phyloP scores from a whole-genome alignment of 805 yeast genomes.

The Zygoascus ofunaensis region DNA sequence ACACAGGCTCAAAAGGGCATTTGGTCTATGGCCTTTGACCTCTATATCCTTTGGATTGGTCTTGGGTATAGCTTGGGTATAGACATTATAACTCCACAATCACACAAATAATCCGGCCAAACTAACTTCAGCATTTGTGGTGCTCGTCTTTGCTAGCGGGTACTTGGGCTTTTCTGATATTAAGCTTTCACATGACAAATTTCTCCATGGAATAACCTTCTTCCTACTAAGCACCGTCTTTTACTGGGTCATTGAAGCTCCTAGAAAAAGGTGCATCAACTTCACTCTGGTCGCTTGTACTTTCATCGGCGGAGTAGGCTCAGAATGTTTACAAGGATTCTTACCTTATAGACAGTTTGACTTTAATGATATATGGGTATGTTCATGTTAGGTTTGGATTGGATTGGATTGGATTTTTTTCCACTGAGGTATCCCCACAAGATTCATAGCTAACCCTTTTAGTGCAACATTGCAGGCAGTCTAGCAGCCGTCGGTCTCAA shows the following conservation, averaged over 20 bases:
- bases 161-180: constrained; percentile 26
- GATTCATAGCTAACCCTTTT: no score
- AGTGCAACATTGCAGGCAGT: constrained; percentile 31
- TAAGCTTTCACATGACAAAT: constrained; percentile 29
- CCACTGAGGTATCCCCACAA: no score
- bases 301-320: constrained; percentile 31
- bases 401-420: not conserved
- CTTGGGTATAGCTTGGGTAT: not conserved
- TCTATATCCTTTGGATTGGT: no score
- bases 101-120: not conserved
- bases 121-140: constrained; percentile 18
- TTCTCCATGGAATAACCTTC: constrained; percentile 30
- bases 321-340: constrained; percentile 31
- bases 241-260: constrained; percentile 35
- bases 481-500: constrained; percentile 25
- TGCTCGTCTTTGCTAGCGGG: constrained; percentile 15
- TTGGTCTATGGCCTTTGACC: no score
- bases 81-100: not conserved
- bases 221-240: constrained; percentile 30
- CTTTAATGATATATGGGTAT: constrained; percentile 28
- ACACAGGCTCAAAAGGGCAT: no score
- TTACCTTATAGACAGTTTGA: constrained; percentile 29
- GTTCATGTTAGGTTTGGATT: constrained; percentile 6
- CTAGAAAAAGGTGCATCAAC: constrained; percentile 30
- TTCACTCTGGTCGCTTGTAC: constrained; percentile 29